Base-by-base conservation (phyloP, 2,329 filamentous ascomycete genomes). In the Exophiala calicioides region DNA sequence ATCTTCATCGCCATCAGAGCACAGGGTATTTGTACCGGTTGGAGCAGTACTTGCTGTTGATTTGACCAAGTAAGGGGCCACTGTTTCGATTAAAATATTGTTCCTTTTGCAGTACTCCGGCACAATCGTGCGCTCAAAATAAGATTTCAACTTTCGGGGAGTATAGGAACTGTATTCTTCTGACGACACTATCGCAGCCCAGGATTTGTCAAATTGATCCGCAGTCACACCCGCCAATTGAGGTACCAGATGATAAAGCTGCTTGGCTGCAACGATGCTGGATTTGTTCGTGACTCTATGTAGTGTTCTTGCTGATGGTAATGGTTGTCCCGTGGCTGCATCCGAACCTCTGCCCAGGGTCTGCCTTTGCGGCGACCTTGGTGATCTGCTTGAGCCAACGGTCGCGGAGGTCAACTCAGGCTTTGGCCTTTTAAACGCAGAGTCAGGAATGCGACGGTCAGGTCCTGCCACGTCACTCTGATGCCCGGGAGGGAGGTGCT, bases 131-230 rank as follows among this genome's bases (percentile, higher is more conserved):
- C 45, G 33, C 3, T 55, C 24, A 24, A 53, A 61, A 32, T 48
- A 56, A 8, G 27, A 19, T 35, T 54, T 44, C 57, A 53, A 59
- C 39, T 60, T 43, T 24, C 52, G 41, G 24, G 38, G 42, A 26
- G 38, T 38, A 45, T 50, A 51, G 10, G 32, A 27, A 1, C 31
- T 41, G 27, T 50, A 38, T 20, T 53, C 29, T 50, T 57, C 44
- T 16, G 57, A 47, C 27, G 53, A 32, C 6, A 58, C 62, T 44
- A 58, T 57, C 15, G 49, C 38, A n/a, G 30, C 24, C 62, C 63
- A 66, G 10, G 53, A 53, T 13, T 57, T 50, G 20, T 56, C 39
- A 15, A 56, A 49, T 4, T 49, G 8, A 5, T 49, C 40, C 3
- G 57, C 48, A 13, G 44, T 40, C 10, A 62, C 34, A 12, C 58